Percentiles rank a stretch among this genome's conserved stretches.
Conservation (phyloP, 108 stramenopile species). For the Aurantiochytrium sp. region DNA sequence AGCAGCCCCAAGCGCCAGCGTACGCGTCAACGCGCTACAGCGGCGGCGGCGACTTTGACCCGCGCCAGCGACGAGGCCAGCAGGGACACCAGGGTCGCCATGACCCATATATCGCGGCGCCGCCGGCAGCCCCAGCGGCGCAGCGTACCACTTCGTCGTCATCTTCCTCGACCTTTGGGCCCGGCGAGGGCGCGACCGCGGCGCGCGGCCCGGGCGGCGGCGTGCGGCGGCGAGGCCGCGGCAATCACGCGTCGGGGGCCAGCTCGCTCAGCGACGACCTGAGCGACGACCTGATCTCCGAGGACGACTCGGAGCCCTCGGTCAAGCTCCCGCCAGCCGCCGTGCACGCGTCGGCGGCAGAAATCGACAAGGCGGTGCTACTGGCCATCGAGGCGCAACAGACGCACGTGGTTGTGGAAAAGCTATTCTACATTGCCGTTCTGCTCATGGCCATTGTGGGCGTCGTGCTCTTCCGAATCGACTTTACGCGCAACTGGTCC, state of each 20-base stretch:
- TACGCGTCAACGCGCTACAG: neutral
- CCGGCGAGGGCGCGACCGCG: neutral
- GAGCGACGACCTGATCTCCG: neutral
- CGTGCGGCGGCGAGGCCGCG: neutral
- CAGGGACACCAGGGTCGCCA: no score
- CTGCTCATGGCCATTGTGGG: constrained; percentile 7
- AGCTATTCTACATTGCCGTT: neutral
- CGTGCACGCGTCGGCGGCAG: constrained; percentile 2
- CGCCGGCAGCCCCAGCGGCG: no score
- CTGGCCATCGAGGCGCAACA: constrained; percentile 19
- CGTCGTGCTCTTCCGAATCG: neutral
- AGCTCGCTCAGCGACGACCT: neutral
- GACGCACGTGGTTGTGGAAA: constrained; percentile 3
- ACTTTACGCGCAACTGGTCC: constrained; percentile 13
- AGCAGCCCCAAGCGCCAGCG: neutral
- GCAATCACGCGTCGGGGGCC: neutral
- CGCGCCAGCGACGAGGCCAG: neutral
- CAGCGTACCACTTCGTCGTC: no score
- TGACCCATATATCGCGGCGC: no score
- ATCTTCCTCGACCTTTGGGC: no score
- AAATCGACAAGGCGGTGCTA: neutral
- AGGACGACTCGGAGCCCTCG: neutral
- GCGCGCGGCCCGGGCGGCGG: neutral
- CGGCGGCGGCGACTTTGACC: neutral
- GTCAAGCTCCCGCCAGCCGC: constrained; percentile 8